Evolutionary conservation across 371 early-diverging fungal species (phyloP).

Genomic region (Mortierella polycephala): DNA sequence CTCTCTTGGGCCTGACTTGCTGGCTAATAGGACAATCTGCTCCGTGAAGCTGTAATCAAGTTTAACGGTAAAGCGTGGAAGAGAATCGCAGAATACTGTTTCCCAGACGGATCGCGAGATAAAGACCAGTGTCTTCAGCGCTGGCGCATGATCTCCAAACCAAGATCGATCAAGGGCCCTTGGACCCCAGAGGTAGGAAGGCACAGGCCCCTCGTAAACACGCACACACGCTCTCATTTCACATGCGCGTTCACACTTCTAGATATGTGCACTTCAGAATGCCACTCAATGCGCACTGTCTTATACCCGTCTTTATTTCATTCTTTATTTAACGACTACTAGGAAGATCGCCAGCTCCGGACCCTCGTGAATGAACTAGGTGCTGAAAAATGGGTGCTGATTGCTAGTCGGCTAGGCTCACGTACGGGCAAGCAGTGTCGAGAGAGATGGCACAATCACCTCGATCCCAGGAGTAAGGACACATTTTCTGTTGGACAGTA

Average conservation of each 20-base stretch:
- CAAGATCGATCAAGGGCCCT: conserved; percentile 55
- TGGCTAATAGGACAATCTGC: conserved; percentile 22
- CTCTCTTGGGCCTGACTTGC: too few species aligned
- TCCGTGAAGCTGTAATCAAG: conserved; percentile 41
- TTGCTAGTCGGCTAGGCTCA: conserved; percentile 51
- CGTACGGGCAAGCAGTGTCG: conserved; percentile 57
- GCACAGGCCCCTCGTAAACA: too few species aligned
- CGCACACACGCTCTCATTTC: too few species aligned
- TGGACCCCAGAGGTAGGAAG: conserved; percentile 55
- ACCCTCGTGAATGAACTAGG: conserved; percentile 47
- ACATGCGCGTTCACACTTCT: too few species aligned
- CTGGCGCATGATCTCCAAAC: conserved; percentile 53
- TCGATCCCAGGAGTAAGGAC: conserved; percentile 49
- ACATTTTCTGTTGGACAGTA: neutral
- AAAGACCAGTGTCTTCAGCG: conserved; percentile 52
- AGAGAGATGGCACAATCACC: conserved; percentile 56
- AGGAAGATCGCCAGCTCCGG: conserved; percentile 54
- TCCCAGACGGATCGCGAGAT: conserved; percentile 45
- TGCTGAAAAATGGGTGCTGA: conserved; percentile 56
- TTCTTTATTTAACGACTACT: neutral
- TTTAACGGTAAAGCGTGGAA: conserved; percentile 54
- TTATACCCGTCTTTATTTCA: too few species aligned
- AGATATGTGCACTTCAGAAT: too few species aligned
- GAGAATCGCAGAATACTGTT: conserved; percentile 43
- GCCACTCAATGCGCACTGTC: too few species aligned